Evolutionary conservation across 2,329 filamentous ascomycete species (phyloP), one percentile per base, ranked within the genome.

Genomic region (Fusarium sp.): DNA sequence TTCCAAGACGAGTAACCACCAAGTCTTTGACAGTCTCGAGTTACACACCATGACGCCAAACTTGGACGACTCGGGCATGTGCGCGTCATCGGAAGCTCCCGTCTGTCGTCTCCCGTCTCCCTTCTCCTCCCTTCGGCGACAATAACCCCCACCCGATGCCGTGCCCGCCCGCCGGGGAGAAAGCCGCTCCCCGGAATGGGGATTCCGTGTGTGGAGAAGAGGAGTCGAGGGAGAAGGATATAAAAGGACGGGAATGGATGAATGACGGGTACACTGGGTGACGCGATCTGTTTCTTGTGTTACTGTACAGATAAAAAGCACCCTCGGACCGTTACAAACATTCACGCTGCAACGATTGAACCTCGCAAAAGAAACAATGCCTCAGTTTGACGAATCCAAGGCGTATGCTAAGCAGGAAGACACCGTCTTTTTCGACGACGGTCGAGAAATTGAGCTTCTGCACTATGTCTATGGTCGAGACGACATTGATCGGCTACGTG

Each of bases 361-460:
- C 45, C 45, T 50, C 11, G 30, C 48, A 18, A 37, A 39, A 25
- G 5, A 43, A 25, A 67, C 32, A 6, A 79, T 79, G 78, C 72
- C 76, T 23, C 65, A 72, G 23, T 87, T 87, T 68, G 76, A 84
- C 67, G 63, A 81, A 16, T 79, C 79, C 25, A 83, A 83, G 70
- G 84, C 84, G 6, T 87, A 87, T 62, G 81, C 79, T 60, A 79
- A 81, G 50, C 84, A 87, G 71, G 84, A 83, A 56, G 83, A 85
- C 10, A 41, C 69, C 7, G 77, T 83, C 23, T 87, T 82, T 85
- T 90, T 88, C 71, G 90, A 94, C 75, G 93, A 95, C 80, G 93
- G 93, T 20, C 89, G 93, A 25, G 94, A 96, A 80, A 89, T 92
- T 67, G 91, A 93, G 76, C 87, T 96, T 6, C 85, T 95, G 6